Evolutionary conservation across 208 protist genomes (phyloP).

Genomic region (Willaertia magna): DNA sequence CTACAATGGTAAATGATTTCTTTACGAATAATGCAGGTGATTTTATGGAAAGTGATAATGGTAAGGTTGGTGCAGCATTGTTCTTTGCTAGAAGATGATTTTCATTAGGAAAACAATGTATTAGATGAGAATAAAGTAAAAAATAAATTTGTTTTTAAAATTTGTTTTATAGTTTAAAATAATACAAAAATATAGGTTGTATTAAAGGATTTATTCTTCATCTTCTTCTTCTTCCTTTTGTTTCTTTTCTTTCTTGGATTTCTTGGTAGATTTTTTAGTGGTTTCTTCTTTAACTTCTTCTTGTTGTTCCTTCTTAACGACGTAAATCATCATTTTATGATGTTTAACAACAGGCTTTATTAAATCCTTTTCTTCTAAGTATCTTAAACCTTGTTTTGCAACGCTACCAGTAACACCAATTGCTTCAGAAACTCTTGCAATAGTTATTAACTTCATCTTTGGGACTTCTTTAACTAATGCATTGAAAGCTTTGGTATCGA

Average conservation of each 20-base stretch:
- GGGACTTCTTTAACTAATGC: conserved; percentile 66
- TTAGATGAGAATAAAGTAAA: no score
- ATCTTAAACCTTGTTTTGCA: conserved; percentile 60
- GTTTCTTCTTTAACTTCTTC: not conserved
- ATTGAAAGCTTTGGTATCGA: conserved; percentile 61
- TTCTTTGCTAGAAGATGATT: not conserved
- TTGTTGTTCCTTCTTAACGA: not conserved
- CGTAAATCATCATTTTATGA: conserved; percentile 16
- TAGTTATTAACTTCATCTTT: conserved; percentile 77
- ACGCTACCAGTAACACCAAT: conserved; percentile 66
- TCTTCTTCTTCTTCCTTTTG: no score
- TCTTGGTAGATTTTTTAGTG: not conserved
- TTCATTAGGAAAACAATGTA: not conserved
- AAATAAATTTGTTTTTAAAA: no score
- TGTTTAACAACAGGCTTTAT: conserved; percentile 58
- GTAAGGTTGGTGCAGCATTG: not conserved
- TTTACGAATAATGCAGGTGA: not conserved
- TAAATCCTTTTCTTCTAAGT: conserved; percentile 58
- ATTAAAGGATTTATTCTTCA: no score
- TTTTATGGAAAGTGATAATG: not conserved
- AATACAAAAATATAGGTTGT: no score
- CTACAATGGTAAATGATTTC: not conserved
- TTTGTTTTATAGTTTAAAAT: no score
- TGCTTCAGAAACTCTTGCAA: conserved; percentile 64
- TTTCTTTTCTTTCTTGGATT: not conserved